phyloP scores from a whole-genome alignment of 106 monocot species.

The Hemerocallis citrina region DNA sequence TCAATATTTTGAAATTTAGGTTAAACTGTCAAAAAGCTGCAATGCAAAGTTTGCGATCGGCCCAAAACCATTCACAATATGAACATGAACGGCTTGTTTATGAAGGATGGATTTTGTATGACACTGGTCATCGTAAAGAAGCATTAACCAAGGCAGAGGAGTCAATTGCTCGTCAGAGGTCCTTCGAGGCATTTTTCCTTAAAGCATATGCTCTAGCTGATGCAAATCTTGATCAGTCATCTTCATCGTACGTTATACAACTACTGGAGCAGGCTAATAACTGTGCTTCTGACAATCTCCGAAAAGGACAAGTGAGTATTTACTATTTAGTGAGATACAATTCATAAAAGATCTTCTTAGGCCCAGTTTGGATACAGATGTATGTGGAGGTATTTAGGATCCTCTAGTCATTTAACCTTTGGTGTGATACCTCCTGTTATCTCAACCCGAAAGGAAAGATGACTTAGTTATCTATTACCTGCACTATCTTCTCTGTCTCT shows the following conservation, averaged over 20 bases:
- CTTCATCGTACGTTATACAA: constrained; percentile 63
- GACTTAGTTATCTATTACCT: no score
- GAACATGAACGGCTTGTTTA: constrained; percentile 94
- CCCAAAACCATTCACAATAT: constrained; percentile 65
- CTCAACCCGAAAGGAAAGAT: no score
- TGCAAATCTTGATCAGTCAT: constrained; percentile 49
- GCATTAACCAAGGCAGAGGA: constrained; percentile 93
- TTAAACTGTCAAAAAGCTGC: constrained; percentile 97
- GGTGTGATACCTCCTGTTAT: no score
- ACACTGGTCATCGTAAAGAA: constrained; percentile 91
- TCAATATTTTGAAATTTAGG: constrained; percentile 23
- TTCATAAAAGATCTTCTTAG: neutral
- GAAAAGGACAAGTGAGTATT: constrained; percentile 84
- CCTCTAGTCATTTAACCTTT: no score
- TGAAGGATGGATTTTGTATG: constrained; percentile 99
- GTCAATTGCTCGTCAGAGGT: constrained; percentile 78
- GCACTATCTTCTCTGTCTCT: no score
- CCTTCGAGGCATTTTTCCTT: constrained; percentile 97
- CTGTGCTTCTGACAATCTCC: constrained; percentile 94
- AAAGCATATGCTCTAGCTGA: constrained; percentile 98
- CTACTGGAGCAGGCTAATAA: constrained; percentile 81
- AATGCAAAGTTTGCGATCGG: constrained; percentile 81
- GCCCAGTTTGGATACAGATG: no score
- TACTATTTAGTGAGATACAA: neutral
- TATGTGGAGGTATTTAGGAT: no score